Evolutionary conservation across 495 filamentous ascomycete genomes (phyloP), one percentile per base, ranked within the genome.

Genomic region (Lophiotrema nucula): DNA sequence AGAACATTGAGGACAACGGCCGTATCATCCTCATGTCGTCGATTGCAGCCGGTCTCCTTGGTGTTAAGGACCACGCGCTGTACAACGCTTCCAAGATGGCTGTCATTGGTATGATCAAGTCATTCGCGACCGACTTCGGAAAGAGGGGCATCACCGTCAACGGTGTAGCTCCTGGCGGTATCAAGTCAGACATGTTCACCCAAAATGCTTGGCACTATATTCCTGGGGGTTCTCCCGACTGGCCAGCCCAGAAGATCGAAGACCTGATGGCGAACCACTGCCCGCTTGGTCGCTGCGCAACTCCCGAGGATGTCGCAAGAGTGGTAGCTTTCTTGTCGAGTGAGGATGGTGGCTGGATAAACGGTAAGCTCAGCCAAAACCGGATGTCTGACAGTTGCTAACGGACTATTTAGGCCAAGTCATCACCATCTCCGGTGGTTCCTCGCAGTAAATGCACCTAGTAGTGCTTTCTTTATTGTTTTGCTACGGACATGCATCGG

Each of bases 151-250:
- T 88, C 71, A 91, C 87, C 0, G 87, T 89, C 56, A 90, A 90
- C 54, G 83, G 82, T 1, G 81, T 91, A 35, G 87, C 88, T 0
- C 88, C 88, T 0, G 88, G 86, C 15, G 88, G 87, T 8, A 82
- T 90, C 69, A 89, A 89, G 81, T 84, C 78, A 28, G 88, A 92
- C 64, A 92, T 90, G 88, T 88, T 81, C 70, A 72, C 80, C 26
- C 76, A 81, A 59, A 84, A 84, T 65, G 77, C 81, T 5, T 83
- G 81, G 81, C 79, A 85, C 53, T 88, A 89, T 61, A 74, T 77
- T 41, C 74, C 73, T 2, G 70, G 69, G 25, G 74, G 67, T 19
- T 67, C 53, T 15, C 73, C 73, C 10, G 70, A 74, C 11, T 72
- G 67, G 69, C 65, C 71, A 8, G 69, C 67, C 13, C 68, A 71